phyloP scores from a whole-genome alignment of 176 grass and related monocot genomes.

The Panicum miliaceum region DNA sequence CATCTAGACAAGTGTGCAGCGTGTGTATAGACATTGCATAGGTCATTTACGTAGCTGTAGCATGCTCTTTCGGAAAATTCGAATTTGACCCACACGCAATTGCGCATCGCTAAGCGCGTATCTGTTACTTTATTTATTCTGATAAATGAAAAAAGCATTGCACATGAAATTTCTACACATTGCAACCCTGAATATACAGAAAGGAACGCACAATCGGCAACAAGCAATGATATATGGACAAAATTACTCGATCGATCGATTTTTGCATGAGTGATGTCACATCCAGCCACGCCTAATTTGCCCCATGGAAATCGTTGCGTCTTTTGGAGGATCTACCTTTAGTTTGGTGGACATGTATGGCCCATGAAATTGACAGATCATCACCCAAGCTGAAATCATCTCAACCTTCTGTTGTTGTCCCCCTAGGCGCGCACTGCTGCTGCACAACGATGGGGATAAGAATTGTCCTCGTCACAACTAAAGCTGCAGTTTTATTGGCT shows the following conservation, averaged over 20 bases:
- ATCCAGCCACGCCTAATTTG: background rate
- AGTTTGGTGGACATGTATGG: background rate
- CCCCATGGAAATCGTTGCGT: constrained; percentile 1
- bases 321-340: constrained; percentile 21
- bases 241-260: background rate
- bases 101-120: background rate
- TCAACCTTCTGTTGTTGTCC: constrained; percentile 2
- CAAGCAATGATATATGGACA: background rate
- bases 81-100: background rate
- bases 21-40: background rate
- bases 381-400: constrained; percentile 22
- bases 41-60: background rate
- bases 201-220: background rate
- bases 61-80: background rate
- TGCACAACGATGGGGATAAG: constrained; percentile 36
- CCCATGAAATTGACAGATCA: constrained; percentile 14
- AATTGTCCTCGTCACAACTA: constrained; percentile 28
- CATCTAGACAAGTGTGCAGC: background rate
- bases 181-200: background rate
- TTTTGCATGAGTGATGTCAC: constrained; percentile 6
- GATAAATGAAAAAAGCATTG: background rate
- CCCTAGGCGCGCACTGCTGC: constrained; percentile 24
- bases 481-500: background rate
- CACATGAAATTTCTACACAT: background rate
- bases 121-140: background rate